phyloP scores from a whole-genome alignment of 306 rosid species.

The Glycine tomentella region DNA sequence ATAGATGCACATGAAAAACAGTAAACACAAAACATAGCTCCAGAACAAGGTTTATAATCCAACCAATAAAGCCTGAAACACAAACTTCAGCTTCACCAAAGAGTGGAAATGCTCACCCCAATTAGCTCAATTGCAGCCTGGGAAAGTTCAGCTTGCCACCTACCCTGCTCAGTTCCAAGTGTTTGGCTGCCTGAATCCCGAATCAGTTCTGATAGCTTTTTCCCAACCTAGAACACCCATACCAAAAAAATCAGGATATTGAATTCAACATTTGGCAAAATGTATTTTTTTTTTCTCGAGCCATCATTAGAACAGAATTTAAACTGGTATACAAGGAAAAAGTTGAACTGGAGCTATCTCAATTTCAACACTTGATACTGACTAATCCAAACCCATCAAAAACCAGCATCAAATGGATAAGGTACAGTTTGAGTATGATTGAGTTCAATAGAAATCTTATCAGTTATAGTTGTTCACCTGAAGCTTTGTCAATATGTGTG shows the following conservation, averaged over 20 bases:
- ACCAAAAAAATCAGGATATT: slow-evolving; percentile 34
- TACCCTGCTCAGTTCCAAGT: slow-evolving; percentile 84
- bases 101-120: slow-evolving; percentile 64
- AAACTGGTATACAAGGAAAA: slow-evolving; percentile 3
- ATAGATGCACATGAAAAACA: slow-evolving; percentile 30
- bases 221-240: slow-evolving; percentile 78
- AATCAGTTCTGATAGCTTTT: slow-evolving; percentile 89
- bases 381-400: slow-evolving; percentile 23
- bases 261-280: slow-evolving; percentile 8
- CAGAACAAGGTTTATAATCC: slow-evolving; percentile 13
- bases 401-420: slow-evolving; percentile 12
- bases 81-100: slow-evolving; percentile 12
- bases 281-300: neutral
- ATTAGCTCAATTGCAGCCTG: slow-evolving; percentile 98
- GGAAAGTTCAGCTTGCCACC: slow-evolving; percentile 99
- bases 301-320: neutral
- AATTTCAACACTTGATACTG: neutral
- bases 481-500: slow-evolving; percentile 95
- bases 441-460: neutral
- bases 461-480: slow-evolving; percentile 65
- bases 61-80: slow-evolving; percentile 20
- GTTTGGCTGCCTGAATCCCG: slow-evolving; percentile 92
- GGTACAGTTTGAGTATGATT: neutral
- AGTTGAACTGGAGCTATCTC: neutral
- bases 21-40: slow-evolving; percentile 23